These are phyloP conservation scores for Diaporthe australafricana DNA, from an alignment of 2,329 filamentous ascomycete species.

Conservation along the genomic window DNA sequence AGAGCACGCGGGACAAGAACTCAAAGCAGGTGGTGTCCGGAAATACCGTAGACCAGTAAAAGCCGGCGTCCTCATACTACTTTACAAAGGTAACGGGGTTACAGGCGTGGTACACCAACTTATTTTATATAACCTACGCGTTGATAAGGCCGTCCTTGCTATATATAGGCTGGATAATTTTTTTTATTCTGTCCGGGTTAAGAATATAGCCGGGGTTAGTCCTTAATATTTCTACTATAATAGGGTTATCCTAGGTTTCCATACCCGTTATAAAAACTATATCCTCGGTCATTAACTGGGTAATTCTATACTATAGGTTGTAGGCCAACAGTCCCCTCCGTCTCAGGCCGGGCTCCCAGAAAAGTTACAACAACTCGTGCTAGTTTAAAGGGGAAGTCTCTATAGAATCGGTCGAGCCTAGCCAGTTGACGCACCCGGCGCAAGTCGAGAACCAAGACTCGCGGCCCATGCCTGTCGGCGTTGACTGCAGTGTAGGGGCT, in stretches of 20 bases:
- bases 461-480: neutral
- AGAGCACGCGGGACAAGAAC: neutral
- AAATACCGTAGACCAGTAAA: neutral
- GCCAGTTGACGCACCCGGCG: neutral
- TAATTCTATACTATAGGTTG: neutral
- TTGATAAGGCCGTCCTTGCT: neutral
- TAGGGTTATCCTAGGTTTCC: neutral
- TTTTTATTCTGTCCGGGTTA: neutral
- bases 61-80: neutral
- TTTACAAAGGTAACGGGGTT: neutral
- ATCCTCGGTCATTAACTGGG: neutral
- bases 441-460: constrained; percentile 17
- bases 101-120: neutral
- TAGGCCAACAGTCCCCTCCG: neutral
- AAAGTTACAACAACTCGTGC: neutral
- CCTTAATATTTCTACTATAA: neutral
- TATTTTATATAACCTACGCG: neutral
- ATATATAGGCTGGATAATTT: neutral
- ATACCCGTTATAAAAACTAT: neutral
- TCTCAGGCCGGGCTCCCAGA: neutral
- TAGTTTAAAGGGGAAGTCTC: neutral
- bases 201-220: neutral
- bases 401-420: constrained; percentile 1
- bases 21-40: neutral
- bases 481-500: too few relatives aligned